Conservation (phyloP, 208 protist species). For the Acanthamoeba castellanii region DNA sequence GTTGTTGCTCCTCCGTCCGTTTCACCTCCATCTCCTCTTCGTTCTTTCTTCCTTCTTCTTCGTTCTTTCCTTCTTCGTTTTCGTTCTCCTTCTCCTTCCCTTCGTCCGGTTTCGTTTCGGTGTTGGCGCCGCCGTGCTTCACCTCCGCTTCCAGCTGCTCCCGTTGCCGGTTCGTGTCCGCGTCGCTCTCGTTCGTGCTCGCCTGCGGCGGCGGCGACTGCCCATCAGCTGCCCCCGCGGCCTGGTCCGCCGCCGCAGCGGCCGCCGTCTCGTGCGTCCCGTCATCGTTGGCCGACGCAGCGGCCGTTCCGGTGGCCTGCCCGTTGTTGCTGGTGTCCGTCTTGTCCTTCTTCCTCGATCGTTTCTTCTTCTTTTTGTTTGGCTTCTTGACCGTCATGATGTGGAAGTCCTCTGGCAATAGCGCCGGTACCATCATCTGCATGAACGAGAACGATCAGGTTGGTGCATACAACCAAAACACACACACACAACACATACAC, state of each 20-base stretch:
- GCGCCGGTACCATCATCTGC: slow-evolving; percentile 36
- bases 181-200: background rate
- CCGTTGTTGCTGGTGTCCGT: background rate
- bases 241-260: too few species aligned
- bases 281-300: too few species aligned
- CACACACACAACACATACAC: background rate
- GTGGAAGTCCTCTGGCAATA: slow-evolving; percentile 63
- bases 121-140: background rate
- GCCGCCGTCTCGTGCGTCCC: background rate
- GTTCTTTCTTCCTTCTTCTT: too few species aligned
- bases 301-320: background rate
- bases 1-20: background rate
- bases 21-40: background rate
- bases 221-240: too few species aligned
- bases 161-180: background rate
- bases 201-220: too few species aligned
- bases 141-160: too few species aligned
- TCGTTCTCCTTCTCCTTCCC: background rate
- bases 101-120: background rate
- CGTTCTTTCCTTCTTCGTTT: background rate
- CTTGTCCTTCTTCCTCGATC: slow-evolving; percentile 50
- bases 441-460: background rate
- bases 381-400: slow-evolving; percentile 56
- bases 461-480: background rate
- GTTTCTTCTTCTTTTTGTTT: slow-evolving; percentile 68